These are phyloP conservation scores for Colletotrichum sp. DNA, from an alignment of 2,329 filamentous ascomycete species.

Conservation along the genomic window DNA sequence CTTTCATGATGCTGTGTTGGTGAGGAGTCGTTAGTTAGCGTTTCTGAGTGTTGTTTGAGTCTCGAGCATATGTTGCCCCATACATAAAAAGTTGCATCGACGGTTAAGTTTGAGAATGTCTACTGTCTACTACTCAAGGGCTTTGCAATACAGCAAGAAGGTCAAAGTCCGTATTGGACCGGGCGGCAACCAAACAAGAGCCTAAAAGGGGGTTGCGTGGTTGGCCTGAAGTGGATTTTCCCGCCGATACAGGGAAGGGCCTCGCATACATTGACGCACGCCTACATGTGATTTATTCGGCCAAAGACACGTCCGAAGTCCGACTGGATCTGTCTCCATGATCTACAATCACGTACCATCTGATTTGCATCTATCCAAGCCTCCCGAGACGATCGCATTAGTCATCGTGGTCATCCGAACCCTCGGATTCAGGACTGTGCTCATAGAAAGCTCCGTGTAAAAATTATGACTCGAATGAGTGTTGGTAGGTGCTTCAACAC, in stretches of 20 bases:
- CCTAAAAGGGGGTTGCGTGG: not conserved
- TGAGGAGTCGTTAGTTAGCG: not conserved
- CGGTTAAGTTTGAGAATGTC: not conserved
- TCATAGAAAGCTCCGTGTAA: not conserved
- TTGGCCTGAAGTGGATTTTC: not conserved
- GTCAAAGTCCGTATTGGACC: not conserved
- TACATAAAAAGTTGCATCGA: not conserved
- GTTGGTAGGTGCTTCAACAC: not conserved
- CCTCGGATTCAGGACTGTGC: not conserved
- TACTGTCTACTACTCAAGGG: not conserved
- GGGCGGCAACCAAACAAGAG: not conserved
- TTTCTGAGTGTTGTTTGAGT: not conserved
- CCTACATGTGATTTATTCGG: accelerated
- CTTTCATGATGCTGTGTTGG: not conserved
- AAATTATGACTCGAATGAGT: not conserved
- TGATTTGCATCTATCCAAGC: not conserved
- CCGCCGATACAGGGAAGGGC: not conserved
- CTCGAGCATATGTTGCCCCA: not conserved
- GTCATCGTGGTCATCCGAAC: not conserved
- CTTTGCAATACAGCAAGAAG: accelerated
- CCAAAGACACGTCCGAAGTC: not conserved
- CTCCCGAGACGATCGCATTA: not conserved
- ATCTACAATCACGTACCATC: not conserved
- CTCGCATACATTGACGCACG: not conserved
- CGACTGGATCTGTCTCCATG: not conserved